phyloP scores from a whole-genome alignment of 495 filamentous ascomycete species.

The Emericellopsis terricola region DNA sequence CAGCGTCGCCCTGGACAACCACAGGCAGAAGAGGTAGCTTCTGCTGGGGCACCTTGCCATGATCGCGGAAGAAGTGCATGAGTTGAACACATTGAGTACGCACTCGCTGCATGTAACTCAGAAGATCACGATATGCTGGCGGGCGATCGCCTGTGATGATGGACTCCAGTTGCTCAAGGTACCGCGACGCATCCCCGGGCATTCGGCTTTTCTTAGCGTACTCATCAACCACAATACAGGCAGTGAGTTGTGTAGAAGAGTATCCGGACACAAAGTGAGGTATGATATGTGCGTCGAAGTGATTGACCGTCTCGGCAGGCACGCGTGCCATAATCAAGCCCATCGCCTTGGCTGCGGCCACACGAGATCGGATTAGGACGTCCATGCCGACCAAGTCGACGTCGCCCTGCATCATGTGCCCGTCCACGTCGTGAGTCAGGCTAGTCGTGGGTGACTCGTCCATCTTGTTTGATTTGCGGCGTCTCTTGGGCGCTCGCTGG shows the following conservation, averaged over 20 bases:
- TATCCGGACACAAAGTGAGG: conserved; percentile 48
- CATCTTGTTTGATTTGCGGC: conserved; percentile 68
- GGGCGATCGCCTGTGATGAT: conserved; percentile 71
- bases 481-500: conserved; percentile 41
- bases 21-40: conserved; percentile 68
- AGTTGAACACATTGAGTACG: conserved; percentile 81
- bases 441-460: conserved; percentile 41
- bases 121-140: conserved; percentile 66
- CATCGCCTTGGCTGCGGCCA: conserved; percentile 68
- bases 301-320: conserved; percentile 24
- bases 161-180: conserved; percentile 39
- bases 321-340: conserved; percentile 53
- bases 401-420: conserved; percentile 93
- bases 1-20: conserved; percentile 78
- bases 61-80: conserved; percentile 74
- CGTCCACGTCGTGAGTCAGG: conserved; percentile 83
- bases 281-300: conserved; percentile 39
- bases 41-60: conserved; percentile 52
- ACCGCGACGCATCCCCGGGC: conserved; percentile 23
- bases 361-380: conserved; percentile 70
- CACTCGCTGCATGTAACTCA: conserved; percentile 72
- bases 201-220: conserved; percentile 42
- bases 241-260: conserved; percentile 70
- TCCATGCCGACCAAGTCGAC: conserved; percentile 86
- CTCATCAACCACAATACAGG: conserved; percentile 76